phyloP scores from a whole-genome alignment of 768 basidiomycete genomes.

The Basidioascus undulatus region DNA sequence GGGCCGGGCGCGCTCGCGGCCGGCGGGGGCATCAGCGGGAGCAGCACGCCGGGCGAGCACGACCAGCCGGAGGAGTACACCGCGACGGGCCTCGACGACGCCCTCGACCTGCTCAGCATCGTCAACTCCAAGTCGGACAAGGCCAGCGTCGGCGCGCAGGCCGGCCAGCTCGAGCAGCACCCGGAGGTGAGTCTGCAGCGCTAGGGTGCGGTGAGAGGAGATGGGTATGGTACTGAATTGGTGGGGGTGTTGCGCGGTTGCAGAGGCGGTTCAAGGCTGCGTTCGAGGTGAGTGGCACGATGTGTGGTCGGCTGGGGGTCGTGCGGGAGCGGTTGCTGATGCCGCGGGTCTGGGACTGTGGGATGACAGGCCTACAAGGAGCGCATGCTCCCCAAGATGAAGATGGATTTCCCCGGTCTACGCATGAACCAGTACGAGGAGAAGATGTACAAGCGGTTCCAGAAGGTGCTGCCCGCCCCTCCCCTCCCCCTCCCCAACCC shows the following conservation, averaged over 20 bases:
- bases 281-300: slow-evolving; percentile 8
- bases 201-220: neutral
- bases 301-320: neutral
- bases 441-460: slow-evolving; percentile 75
- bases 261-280: slow-evolving; percentile 66
- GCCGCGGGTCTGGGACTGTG: too few relatives aligned
- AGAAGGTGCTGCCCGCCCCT: too few relatives aligned
- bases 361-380: slow-evolving; percentile 83
- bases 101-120: slow-evolving; percentile 62
- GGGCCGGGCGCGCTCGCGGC: slow-evolving; percentile 70
- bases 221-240: neutral
- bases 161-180: slow-evolving; percentile 66
- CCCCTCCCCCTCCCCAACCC: too few relatives aligned
- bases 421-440: slow-evolving; percentile 87
- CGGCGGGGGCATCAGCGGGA: slow-evolving; percentile 23
- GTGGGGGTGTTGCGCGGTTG: slow-evolving; percentile 1
- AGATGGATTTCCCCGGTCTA: slow-evolving; percentile 63
- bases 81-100: slow-evolving; percentile 77
- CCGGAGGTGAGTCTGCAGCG: slow-evolving; percentile 42
- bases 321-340: neutral
- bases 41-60: slow-evolving; percentile 8
- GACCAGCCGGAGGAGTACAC: slow-evolving; percentile 23
- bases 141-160: slow-evolving; percentile 65
- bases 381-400: slow-evolving; percentile 52
- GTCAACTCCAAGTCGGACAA: slow-evolving; percentile 86